Evolutionary conservation across 805 yeast species (phyloP), one percentile per base, ranked within the genome.

Genomic region (Phaffomyces thermotolerans): DNA sequence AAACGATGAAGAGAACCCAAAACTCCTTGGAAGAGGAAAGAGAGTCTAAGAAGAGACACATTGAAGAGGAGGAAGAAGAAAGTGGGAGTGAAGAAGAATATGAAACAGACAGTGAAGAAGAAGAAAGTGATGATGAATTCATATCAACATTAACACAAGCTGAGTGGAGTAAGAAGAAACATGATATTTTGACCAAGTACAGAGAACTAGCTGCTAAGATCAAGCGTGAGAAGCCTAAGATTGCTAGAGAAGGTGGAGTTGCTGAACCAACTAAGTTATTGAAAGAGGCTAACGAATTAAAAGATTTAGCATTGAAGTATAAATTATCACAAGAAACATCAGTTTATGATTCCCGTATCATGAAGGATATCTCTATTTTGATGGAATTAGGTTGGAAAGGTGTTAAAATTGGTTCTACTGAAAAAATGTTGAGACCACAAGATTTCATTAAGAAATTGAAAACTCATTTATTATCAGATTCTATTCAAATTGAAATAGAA

Each of bases 321-420:
- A 56, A 62, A 17, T 43, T 67, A 6, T 56, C 61, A 12, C 41
- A 72, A 67, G 48, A 60, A 60, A 3, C 52, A 73, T 9, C 68
- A 73, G 84, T 86, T 0, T 71, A 75, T 44, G 95, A 84, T 59
- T 72, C 91, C 1, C 77, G 77, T 43, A 78, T 83, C 6, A 68
- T 84, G 51, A 66, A 69, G 27, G 78, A 73, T 46, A 73, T 82
- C 10, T 73, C 85, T 32, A 74, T 73, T 45, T 71, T 81, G 53
- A 81, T 87, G 12, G 78, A 81, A 34, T 63, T 79, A 20, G 83
- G 84, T 37, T 78, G 84, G 3, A 68, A 77, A 40, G 80, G 78
- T 59, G 53, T 82, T 50, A 75, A 75, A 42, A 63, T 82, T 40
- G 87, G 82, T 4, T 72, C 73, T 39, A 65, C 73, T 4, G 79